Evolutionary conservation across 2,329 filamentous ascomycete species (phyloP), one percentile per base, ranked within the genome.

Genomic region (Apiospora pterosperma): DNA sequence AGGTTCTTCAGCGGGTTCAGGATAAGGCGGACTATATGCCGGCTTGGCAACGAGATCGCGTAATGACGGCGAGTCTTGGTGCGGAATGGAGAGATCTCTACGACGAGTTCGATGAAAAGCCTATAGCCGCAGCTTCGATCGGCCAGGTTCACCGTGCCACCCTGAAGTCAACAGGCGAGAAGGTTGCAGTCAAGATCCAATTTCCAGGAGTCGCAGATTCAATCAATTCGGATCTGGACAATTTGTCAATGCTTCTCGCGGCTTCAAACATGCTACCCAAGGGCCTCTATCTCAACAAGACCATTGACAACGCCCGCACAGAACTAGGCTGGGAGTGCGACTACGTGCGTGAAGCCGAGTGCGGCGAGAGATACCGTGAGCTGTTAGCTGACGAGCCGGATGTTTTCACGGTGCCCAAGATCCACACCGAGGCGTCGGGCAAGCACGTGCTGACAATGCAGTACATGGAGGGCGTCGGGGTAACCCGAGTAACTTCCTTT

Each of bases 11-110:
- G 75, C 89, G 96, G 6, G 96, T 99, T 0, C 96, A 99, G 76
- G 96, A 99, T 76, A 90, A 92, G 64, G 96, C 96, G 42, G 95
- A 99, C 77, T 99, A 98, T 77, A 99, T 99, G 96, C 96, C 96
- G 0, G 86, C 92, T 2, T 97, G 90, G 76, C 96, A 99, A 77
- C 90, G 96, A 12, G 90, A 99, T 76, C 88, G 90, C 66, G 95
- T 99, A 0, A 84, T 99, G 7, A 77, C 82, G 0, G 82, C 85
- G 5, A 97, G 97, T 72, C 84, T 99, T 0, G 96, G 96, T 0
- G 73, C 86, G 0, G 85, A 95, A 63, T 99, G 96, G 96, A 87
- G 93, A 60, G 87, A 92, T 1, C 79, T 97, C 1, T 99, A 95
- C 72, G 84, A 83, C 23, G 87, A 89, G 5, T 99, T 99, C 71